Conservation (phyloP, 2,329 filamentous ascomycete species). For the Aspergillus tamarii region DNA sequence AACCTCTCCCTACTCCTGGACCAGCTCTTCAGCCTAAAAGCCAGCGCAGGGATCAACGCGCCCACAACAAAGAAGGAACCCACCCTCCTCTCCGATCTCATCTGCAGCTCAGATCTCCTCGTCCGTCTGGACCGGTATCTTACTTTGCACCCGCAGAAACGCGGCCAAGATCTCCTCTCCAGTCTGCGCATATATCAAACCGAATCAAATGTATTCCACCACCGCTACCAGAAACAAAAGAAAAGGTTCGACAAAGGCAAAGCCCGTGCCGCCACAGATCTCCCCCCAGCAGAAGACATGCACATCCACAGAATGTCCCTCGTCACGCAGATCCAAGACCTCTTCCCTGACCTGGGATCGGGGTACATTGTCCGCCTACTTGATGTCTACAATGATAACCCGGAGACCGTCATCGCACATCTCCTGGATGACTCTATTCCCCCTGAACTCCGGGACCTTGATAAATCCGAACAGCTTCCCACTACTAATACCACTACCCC, state of each 20-base stretch:
- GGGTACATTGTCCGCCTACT: slow-evolving; percentile 79
- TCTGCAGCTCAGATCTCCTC: slow-evolving; percentile 78
- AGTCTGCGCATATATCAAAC: slow-evolving; percentile 44
- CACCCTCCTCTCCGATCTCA: slow-evolving; percentile 78
- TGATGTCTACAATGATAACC: slow-evolving; percentile 75
- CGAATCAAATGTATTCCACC: slow-evolving; percentile 43
- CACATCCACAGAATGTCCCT: slow-evolving; percentile 83
- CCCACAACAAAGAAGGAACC: slow-evolving; percentile 42
- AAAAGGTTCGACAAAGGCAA: slow-evolving; percentile 47
- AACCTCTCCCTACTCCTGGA: slow-evolving; percentile 79
- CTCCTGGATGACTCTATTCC: slow-evolving; percentile 79
- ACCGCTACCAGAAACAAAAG: slow-evolving; percentile 46
- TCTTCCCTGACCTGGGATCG: slow-evolving; percentile 85
- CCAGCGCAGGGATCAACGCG: slow-evolving; percentile 66
- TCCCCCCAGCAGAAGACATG: slow-evolving; percentile 50
- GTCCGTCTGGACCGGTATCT: slow-evolving; percentile 43
- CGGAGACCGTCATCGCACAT: slow-evolving; percentile 79
- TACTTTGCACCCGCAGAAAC: slow-evolving; percentile 40
- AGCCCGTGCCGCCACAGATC: slow-evolving; percentile 34
- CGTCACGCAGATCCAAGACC: slow-evolving; percentile 86
- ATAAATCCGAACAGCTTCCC: slow-evolving; percentile 63
- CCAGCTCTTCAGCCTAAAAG: slow-evolving; percentile 79
- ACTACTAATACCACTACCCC: slow-evolving; percentile 50
- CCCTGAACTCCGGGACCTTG: slow-evolving; percentile 63
- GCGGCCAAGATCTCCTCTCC: slow-evolving; percentile 44